These are phyloP conservation scores for Sporisorium reilianum DNA, from an alignment of 1,284 basidiomycete genomes.

Conservation along the genomic window DNA sequence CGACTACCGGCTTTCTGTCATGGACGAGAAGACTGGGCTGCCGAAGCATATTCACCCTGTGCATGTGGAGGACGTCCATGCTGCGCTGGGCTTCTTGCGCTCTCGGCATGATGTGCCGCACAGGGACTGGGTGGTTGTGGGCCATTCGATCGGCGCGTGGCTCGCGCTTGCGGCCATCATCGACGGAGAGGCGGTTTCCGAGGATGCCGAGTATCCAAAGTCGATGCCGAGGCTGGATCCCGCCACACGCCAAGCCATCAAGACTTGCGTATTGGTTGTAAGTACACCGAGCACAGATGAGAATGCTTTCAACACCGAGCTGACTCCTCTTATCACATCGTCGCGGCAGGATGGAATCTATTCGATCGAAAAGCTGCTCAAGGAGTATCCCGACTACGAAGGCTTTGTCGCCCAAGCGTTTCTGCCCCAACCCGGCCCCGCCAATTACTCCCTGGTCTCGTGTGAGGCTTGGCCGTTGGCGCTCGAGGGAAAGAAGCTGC, in stretches of 20 bases:
- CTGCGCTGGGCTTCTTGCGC: constrained; percentile 32
- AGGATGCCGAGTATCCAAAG: constrained; percentile 4
- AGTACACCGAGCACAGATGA: constrained; percentile 16
- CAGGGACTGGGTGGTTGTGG: constrained; percentile 27
- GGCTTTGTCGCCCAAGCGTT: constrained; percentile 50
- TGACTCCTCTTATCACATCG: background rate
- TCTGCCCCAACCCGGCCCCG: constrained; percentile 27
- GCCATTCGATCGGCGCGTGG: constrained; percentile 52
- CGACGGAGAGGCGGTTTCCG: background rate
- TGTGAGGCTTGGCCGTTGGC: constrained; percentile 35
- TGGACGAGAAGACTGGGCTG: constrained; percentile 17
- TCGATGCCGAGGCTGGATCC: constrained; percentile 21
- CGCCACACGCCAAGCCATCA: constrained; percentile 13
- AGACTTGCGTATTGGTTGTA: constrained; percentile 42
- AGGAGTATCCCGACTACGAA: constrained; percentile 46
- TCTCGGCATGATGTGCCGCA: constrained; percentile 15
- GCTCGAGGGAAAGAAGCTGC: constrained; percentile 23
- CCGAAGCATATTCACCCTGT: constrained; percentile 30
- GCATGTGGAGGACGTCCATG: constrained; percentile 38
- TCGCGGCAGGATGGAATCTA: constrained; percentile 42
- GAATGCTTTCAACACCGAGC: too few relatives aligned
- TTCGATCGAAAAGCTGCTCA: constrained; percentile 25
- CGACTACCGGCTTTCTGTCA: constrained; percentile 46
- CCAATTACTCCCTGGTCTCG: constrained; percentile 37
- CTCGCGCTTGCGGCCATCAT: constrained; percentile 32